Base-by-base conservation (phyloP, 805 yeast species). In the Suhomyces canberraensis region DNA sequence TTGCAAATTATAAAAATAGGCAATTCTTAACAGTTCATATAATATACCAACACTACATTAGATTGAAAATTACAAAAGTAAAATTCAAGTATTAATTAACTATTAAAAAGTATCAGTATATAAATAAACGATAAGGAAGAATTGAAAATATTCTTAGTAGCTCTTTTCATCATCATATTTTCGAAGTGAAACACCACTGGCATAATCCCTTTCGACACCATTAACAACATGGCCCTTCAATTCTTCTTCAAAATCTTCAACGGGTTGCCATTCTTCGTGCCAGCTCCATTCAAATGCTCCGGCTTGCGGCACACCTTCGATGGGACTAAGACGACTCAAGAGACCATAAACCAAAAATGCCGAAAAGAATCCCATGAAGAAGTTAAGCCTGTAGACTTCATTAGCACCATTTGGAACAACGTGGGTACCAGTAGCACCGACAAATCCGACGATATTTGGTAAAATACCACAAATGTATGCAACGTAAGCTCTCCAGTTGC, bases 361-460 rank as follows among this genome's bases (percentile, higher is more conserved):
- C 1, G 76, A 57, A 25, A 78, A 51, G 60, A 82, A 86, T 1
- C 96, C 96, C 41, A 82, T 73, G 47, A 88, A 79, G 67, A 81
- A 88, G 58, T 82, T 83, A 49, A 88, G 64, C 42, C 81, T 66
- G 66, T 84, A 88, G 31, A 88, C 76, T 39, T 76, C 69, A 40
- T 78, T 75, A 8, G 95, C 95, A 21, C 91, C 95, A 31, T 66
- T 64, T 19, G 95, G 95, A 11, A 87, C 95, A 6, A 32, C 39
- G 41, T 69, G 73, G n/a, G 79, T 75, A 26, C 81, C 85, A 16
- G 85, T 79, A 8, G 89, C 88, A 45, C 95, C 88, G 5, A 82
- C 91, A 50, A 88, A 88, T 1, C 96, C 96, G 15, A 84, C 84
- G 52, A 88, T 81, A 51, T 87, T 88, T 31, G 95, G 93, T 24